Evolutionary conservation across 2,329 filamentous ascomycete genomes (phyloP), one percentile per base, ranked within the genome.

Genomic region (Diaporthe vaccinii): DNA sequence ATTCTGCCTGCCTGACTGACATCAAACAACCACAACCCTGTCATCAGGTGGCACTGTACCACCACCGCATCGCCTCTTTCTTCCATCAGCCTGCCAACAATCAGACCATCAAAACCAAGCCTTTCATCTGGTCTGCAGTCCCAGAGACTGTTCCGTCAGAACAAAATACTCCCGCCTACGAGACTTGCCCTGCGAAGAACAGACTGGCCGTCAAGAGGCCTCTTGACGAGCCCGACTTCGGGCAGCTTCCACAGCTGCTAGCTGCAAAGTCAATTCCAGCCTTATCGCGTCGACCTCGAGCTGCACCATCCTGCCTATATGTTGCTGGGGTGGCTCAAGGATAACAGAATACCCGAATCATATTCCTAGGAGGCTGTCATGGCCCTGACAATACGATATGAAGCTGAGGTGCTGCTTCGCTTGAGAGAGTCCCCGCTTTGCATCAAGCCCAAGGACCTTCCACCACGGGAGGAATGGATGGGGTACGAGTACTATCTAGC

Each of bases 381-480:
- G 69, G 55, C 68, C 57, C 91, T 91, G 88, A 86, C 87, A 82
- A 83, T 87, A 81, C 90, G 91, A 87, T 98, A 98, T 84, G 90
- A 93, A 77, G 88, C 91, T 84, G 94, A 96, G 78, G 90, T 94
- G 85, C 88, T 98, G 79, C 87, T 95, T 80, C 89, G 89, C 83
- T 87, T 98, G 81, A 91, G 93, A 84, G 89, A 93, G 76, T 98
- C 96, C 78, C 95, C 95, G 78, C 88, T 98, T 83, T 95, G 95
- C 81, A 87, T 90, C 80, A 97, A 94, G 85, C 96, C 96, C 62
- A 87, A 93, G 78, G 90, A 89, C 78, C 89, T 98, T 61, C 96
- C 95, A 78, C 93, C 95, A 36, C 90, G 93, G 78, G 95, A 98
- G 86, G 95, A 98, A 87, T 98, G 96, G 96, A 98, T 98, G 95